Percentiles rank a stretch among this genome's conserved stretches.
Conservation (phyloP, 1,284 basidiomycete genomes). For the Fomitopsis betulina region DNA sequence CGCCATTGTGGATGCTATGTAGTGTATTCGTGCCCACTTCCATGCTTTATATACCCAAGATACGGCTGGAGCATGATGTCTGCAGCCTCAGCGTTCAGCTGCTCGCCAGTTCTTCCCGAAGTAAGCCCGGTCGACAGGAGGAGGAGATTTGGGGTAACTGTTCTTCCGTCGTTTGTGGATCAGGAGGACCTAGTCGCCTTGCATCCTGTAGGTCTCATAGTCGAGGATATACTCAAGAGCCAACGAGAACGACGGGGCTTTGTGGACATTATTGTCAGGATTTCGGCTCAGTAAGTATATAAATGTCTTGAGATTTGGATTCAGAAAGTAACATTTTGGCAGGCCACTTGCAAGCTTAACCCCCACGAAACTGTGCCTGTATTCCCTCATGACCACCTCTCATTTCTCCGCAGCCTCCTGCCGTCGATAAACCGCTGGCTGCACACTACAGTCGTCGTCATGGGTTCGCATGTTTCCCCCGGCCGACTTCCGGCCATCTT, state of each 20-base stretch:
- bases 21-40: background rate
- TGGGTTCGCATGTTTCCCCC: background rate
- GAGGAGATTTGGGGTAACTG: too few relatives aligned
- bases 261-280: too few relatives aligned
- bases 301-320: too few relatives aligned
- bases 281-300: background rate
- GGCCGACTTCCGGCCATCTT: background rate
- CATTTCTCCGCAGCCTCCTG: background rate
- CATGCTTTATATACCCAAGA: slow-evolving; percentile 1
- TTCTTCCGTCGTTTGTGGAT: background rate
- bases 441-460: background rate
- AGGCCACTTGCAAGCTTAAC: background rate
- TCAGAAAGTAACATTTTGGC: background rate
- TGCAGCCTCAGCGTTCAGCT: background rate
- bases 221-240: too few relatives aligned
- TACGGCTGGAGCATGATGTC: background rate
- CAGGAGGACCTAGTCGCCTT: background rate
- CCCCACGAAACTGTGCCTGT: background rate
- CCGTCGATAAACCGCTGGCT: background rate
- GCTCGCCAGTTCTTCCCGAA: slow-evolving; percentile 1
- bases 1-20: slow-evolving; percentile 23
- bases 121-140: slow-evolving; percentile 1
- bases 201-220: too few relatives aligned
- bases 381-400: background rate
- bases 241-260: too few relatives aligned